Evolutionary conservation across 768 basidiomycete genomes (phyloP).

Genomic region (Holtermannia corniformis): DNA sequence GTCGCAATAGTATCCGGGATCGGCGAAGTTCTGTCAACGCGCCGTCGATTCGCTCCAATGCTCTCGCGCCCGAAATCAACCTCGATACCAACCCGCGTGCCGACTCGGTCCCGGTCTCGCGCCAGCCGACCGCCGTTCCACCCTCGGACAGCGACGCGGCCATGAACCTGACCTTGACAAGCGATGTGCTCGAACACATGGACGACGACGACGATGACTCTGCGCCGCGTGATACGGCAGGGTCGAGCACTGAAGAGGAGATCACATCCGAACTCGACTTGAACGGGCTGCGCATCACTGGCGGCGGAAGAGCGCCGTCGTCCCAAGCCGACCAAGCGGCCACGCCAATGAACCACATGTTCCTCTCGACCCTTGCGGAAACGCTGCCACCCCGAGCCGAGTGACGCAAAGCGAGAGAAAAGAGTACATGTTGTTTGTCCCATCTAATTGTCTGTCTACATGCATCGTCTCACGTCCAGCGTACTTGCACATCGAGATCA

Average conservation of each 20-base stretch:
- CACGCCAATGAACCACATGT: constrained; percentile 43
- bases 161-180: neutral
- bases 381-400: neutral
- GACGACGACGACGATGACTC: constrained; percentile 5
- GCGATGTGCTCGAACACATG: neutral
- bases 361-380: constrained; percentile 41
- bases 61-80: constrained; percentile 1
- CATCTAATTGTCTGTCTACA: too few species aligned
- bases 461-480: neutral
- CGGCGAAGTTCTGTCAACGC: constrained; percentile 22
- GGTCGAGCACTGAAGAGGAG: constrained; percentile 8
- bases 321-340: constrained; percentile 21
- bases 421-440: too few species aligned
- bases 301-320: neutral
- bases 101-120: neutral
- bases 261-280: neutral
- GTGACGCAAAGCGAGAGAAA: neutral
- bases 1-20: constrained; percentile 15
- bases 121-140: constrained; percentile 5
- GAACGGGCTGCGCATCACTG: constrained; percentile 5
- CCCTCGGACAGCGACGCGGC: constrained; percentile 8
- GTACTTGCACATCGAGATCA: too few species aligned
- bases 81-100: neutral
- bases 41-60: constrained; percentile 22
- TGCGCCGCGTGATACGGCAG: constrained; percentile 6